phyloP scores from a whole-genome alignment of 257 asterid species.

The Solanum dulcamara region DNA sequence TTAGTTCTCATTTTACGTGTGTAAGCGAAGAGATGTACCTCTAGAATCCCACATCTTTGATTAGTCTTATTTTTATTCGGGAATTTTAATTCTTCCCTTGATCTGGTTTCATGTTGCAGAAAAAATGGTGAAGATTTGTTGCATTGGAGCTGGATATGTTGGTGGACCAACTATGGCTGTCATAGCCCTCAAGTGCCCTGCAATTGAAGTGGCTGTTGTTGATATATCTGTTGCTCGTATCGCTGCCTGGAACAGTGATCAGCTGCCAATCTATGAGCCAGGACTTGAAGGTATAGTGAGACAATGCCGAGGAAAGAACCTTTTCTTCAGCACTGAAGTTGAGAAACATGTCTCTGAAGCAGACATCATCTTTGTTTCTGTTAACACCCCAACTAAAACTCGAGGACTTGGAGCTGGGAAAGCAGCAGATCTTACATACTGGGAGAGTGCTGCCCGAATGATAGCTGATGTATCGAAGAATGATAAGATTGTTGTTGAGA shows the following conservation, averaged over 20 bases:
- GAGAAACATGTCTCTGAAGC: slow-evolving; percentile 23
- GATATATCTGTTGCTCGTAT: slow-evolving; percentile 21
- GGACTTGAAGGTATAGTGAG: slow-evolving; percentile 22
- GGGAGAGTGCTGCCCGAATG: slow-evolving; percentile 34
- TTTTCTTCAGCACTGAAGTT: slow-evolving; percentile 21
- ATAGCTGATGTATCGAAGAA: slow-evolving; percentile 23
- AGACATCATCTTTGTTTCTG: slow-evolving; percentile 23
- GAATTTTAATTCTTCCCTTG: not conserved
- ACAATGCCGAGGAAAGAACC: slow-evolving; percentile 29
- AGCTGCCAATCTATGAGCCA: slow-evolving; percentile 26
- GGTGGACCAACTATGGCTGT: slow-evolving; percentile 36
- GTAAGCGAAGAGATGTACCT: not conserved
- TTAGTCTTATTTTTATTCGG: not conserved
- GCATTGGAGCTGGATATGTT: slow-evolving; percentile 32
- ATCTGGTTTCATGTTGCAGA: not conserved
- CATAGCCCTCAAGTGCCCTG: slow-evolving; percentile 23
- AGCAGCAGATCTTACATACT: slow-evolving; percentile 28
- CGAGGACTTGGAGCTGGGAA: slow-evolving; percentile 29
- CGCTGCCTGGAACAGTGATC: slow-evolving; percentile 23
- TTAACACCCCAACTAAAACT: slow-evolving; percentile 25
- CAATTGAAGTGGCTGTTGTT: slow-evolving; percentile 26
- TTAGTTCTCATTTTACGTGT: not conserved
- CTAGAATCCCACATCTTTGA: not conserved
- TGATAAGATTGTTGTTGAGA: slow-evolving; percentile 24
- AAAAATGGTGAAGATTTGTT: slow-evolving; percentile 29